Conservation (phyloP, 108 stramenopile species). For the Skeletonema potamos region DNA sequence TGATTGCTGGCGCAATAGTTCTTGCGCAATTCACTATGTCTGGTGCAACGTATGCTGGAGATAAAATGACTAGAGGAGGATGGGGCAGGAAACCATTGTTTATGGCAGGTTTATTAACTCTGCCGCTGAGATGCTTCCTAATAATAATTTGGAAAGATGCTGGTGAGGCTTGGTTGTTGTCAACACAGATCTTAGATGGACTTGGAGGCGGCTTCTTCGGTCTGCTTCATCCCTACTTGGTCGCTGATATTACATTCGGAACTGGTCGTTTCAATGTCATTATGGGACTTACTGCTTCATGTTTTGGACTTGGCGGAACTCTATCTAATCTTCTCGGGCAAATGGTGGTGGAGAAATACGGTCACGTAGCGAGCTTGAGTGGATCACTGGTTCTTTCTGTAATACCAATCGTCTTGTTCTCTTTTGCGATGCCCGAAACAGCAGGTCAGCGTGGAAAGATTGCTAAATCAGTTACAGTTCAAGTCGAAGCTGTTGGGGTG, state of each 20-base stretch:
- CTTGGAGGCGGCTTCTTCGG: constrained; percentile 84
- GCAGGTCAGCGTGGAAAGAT: constrained; percentile 52
- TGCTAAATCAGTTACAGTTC: not conserved
- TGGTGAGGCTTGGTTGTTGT: constrained; percentile 67
- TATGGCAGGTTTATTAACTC: constrained; percentile 66
- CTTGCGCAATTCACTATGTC: constrained; percentile 84
- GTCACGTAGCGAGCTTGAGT: constrained; percentile 73
- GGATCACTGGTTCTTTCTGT: constrained; percentile 74
- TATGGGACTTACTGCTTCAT: constrained; percentile 81
- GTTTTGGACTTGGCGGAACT: constrained; percentile 83
- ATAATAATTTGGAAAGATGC: constrained; percentile 85
- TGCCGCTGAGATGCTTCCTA: constrained; percentile 82
- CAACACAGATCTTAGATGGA: constrained; percentile 87
- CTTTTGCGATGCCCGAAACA: constrained; percentile 79
- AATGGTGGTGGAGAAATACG: constrained; percentile 72
- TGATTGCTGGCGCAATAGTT: constrained; percentile 87
- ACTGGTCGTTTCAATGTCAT: constrained; percentile 86
- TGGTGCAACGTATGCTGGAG: constrained; percentile 65
- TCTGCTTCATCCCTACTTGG: constrained; percentile 80
- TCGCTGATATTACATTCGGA: constrained; percentile 88
- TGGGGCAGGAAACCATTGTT: constrained; percentile 81
- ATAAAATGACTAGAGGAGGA: constrained; percentile 60
- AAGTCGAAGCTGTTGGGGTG: not conserved
- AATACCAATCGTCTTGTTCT: constrained; percentile 72
- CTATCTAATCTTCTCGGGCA: constrained; percentile 83